Percentiles rank a stretch among this genome's conserved stretches.
Conservation (phyloP, 805 yeast species). For the Candida montana region DNA sequence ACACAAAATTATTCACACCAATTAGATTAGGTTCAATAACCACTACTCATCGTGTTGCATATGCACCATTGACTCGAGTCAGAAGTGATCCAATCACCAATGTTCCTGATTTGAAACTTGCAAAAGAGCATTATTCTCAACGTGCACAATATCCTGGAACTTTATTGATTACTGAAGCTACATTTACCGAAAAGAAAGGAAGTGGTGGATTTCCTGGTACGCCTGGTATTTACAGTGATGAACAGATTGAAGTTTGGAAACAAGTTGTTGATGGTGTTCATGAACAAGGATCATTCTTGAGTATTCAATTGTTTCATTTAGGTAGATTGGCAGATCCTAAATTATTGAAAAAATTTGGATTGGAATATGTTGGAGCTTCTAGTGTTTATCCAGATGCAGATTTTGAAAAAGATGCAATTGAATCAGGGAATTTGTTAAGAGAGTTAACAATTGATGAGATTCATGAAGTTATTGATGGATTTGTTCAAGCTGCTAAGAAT, state of each 20-base stretch:
- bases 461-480: conserved; percentile 34
- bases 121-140: conserved; percentile 41
- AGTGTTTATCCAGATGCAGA: conserved; percentile 23
- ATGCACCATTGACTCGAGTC: conserved; percentile 43
- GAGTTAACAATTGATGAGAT: conserved; percentile 23
- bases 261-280: conserved; percentile 45
- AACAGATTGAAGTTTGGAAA: conserved; percentile 46
- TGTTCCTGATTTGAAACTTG: no score
- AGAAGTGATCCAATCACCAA: conserved; percentile 20
- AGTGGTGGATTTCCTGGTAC: conserved; percentile 40
- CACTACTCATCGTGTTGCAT: conserved; percentile 2
- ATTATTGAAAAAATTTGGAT: conserved; percentile 29
- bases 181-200: conserved; percentile 35
- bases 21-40: conserved; percentile 1
- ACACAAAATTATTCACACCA: conserved; percentile 3
- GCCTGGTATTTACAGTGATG: conserved; percentile 46
- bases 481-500: conserved; percentile 38
- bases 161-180: conserved; percentile 55
- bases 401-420: conserved; percentile 26
- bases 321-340: conserved; percentile 31
- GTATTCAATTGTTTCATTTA: conserved; percentile 35
- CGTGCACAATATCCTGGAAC: conserved; percentile 58
- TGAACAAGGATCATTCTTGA: conserved; percentile 37
- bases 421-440: conserved; percentile 27
- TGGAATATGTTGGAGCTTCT: conserved; percentile 32